Evolutionary conservation across 2,329 filamentous ascomycete genomes (phyloP), one percentile per base, ranked within the genome.

Genomic region (Ophiostoma sp.): DNA sequence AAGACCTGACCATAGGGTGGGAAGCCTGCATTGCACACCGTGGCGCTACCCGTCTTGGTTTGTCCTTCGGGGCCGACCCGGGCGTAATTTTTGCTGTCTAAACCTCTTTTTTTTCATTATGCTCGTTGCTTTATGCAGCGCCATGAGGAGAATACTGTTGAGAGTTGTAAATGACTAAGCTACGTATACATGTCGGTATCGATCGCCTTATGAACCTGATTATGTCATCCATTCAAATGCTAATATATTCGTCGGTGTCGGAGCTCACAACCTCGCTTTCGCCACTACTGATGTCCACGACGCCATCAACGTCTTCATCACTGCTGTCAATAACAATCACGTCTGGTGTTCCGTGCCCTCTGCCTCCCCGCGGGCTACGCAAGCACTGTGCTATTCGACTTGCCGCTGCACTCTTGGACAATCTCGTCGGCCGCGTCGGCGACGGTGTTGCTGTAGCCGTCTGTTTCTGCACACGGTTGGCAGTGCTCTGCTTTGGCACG

Each of bases 1-100:
- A 73, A 73, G 65, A 73, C 72, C 72, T 73, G 72, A 65, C 72
- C 72, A 73, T 73, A 73, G 72, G 71, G 71, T 73, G 72, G 71
- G 72, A 73, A 73, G 71, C 72, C 72, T 73, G 72, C 72, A 73
- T 73, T 73, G 72, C 72, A 73, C 71, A 71, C 69, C 72, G 72
- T 72, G 72, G 72, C 67, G 72, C 70, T 73, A 71, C 72, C 71
- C 69, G 69, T 71, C 70, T 72, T 72, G 71, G 70, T 72, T 72
- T 72, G 71, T 72, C 71, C 71, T 72, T 72, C 70, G 71, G 70
- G 71, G 71, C 71, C 70, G 71, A 72, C 70, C 71, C 70, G 71
- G 71, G 71, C 71, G 71, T 64, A 72, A 72, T 72, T 72, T 72
- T 72, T 72, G 70, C 69, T 72, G 58, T 72, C 64, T 45, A 65